A percentile compares a stretch with the other conserved stretches of the same genome.
Evolutionary conservation across 2,329 filamentous ascomycete genomes (phyloP).

Genomic region (Colletotrichum gloeosporioides): DNA sequence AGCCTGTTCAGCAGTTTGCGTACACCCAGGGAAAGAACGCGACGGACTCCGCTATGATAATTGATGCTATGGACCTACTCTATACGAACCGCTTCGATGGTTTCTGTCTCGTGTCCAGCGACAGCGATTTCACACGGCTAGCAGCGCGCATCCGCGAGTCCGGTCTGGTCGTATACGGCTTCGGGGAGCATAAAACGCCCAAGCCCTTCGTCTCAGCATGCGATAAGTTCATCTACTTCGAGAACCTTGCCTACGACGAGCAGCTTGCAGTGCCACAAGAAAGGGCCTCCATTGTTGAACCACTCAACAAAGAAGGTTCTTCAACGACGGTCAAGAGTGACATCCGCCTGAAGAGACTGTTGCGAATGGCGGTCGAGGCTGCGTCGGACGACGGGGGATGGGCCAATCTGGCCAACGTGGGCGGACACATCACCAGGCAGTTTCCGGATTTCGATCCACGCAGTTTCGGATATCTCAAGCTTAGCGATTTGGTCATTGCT

Average conservation of each 20-base stretch:
- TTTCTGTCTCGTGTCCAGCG: conserved; percentile 31
- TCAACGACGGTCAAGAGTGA: neutral
- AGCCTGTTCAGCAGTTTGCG: conserved; percentile 40
- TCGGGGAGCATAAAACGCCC: conserved; percentile 36
- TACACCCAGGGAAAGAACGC: conserved; percentile 40
- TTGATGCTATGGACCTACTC: conserved; percentile 42
- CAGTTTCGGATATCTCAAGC: conserved; percentile 30
- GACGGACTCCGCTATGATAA: conserved; percentile 39
- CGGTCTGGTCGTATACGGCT: conserved; percentile 37
- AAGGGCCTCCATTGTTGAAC: neutral
- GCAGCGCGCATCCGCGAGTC: conserved; percentile 37
- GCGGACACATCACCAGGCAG: conserved; percentile 27
- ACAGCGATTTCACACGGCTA: conserved; percentile 40
- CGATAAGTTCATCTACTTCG: conserved; percentile 36
- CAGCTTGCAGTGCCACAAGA: neutral
- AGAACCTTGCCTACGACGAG: conserved; percentile 19
- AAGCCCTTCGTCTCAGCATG: conserved; percentile 35
- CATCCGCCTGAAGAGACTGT: neutral
- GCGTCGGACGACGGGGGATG: conserved; percentile 30
- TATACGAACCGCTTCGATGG: conserved; percentile 33
- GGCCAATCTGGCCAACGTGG: conserved; percentile 31
- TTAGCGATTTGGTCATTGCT: neutral
- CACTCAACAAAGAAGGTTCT: neutral
- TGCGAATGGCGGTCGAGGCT: conserved; percentile 22
- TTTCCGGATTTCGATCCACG: conserved; percentile 35